Conservation (phyloP, 345 rosid genomes). For the Combretum micranthum region DNA sequence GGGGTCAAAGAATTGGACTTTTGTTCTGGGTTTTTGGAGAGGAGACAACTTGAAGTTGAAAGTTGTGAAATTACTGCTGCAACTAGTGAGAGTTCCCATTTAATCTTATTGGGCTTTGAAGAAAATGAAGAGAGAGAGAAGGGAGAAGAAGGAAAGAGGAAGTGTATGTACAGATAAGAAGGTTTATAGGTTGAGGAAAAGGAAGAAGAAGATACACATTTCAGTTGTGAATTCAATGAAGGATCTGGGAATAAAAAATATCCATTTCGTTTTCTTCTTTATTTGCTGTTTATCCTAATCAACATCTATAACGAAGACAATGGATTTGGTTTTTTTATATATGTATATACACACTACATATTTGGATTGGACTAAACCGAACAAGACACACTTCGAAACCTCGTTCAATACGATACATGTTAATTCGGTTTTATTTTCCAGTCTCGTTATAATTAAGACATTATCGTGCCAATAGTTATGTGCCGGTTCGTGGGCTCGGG, state of each 20-base stretch:
- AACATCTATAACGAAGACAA: not conserved
- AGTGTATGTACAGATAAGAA: no score
- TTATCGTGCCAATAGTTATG: no score
- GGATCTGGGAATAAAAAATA: slow-evolving; percentile 2
- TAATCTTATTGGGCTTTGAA: slow-evolving; percentile 4
- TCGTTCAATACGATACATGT: no score
- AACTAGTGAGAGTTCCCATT: slow-evolving; percentile 70
- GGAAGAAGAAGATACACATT: not conserved
- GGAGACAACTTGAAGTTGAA: slow-evolving; percentile 22
- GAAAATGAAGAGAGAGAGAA: no score
- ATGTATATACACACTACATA: no score
- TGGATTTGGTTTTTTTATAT: no score
- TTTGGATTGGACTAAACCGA: no score
- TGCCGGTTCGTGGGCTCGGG: no score
- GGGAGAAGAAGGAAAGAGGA: no score
- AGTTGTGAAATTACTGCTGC: slow-evolving; percentile 25
- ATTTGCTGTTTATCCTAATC: not conserved
- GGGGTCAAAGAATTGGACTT: slow-evolving; percentile 13
- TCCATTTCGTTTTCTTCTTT: not conserved
- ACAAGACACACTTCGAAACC: no score
- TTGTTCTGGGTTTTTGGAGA: slow-evolving; percentile 5
- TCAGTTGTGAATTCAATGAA: not conserved
- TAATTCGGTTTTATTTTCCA: no score
- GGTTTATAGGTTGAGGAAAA: not conserved
- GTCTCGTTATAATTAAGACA: no score